These are phyloP conservation scores for Tephrocybe sp. DNA, from an alignment of 768 basidiomycete species.

Conservation along the genomic window DNA sequence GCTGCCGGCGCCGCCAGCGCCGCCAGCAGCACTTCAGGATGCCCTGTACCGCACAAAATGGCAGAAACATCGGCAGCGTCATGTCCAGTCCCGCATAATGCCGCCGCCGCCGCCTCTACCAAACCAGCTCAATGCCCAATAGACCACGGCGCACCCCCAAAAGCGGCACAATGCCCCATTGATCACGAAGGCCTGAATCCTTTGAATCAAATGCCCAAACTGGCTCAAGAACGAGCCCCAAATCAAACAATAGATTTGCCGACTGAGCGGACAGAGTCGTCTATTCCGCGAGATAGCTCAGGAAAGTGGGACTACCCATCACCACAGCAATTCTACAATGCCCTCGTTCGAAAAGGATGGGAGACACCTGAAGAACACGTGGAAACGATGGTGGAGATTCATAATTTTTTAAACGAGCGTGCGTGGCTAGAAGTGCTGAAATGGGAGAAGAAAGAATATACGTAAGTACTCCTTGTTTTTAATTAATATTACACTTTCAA, in stretches of 20 bases:
- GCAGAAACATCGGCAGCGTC: slow-evolving; percentile 1
- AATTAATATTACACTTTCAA: slow-evolving; percentile 2
- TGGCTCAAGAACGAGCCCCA: slow-evolving; percentile 66
- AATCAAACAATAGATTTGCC: slow-evolving; percentile 63
- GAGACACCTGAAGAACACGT: slow-evolving; percentile 96
- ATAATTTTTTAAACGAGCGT: slow-evolving; percentile 96
- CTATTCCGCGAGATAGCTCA: slow-evolving; percentile 73
- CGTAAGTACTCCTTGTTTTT: slow-evolving; percentile 34
- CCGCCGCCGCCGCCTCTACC: slow-evolving; percentile 22
- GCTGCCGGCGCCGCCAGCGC: slow-evolving; percentile 15
- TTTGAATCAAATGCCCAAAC: slow-evolving; percentile 87
- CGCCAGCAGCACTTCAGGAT: slow-evolving; percentile 27
- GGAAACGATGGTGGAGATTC: slow-evolving; percentile 97
- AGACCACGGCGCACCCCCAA: slow-evolving; percentile 33
- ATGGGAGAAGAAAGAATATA: slow-evolving; percentile 79
- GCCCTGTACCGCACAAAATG: slow-evolving; percentile 23
- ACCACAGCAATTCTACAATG: slow-evolving; percentile 98
- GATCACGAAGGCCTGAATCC: slow-evolving; percentile 62
- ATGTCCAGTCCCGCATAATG: slow-evolving; percentile 37
- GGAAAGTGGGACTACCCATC: slow-evolving; percentile 93
- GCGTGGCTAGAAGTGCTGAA: slow-evolving; percentile 94
- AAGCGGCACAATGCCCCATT: slow-evolving; percentile 60
- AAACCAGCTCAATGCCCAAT: slow-evolving; percentile 41
- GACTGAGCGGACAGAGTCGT: slow-evolving; percentile 72
- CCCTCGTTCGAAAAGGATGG: slow-evolving; percentile 93